A percentile compares a stretch with the other conserved stretches of the same genome.
phyloP scores from a whole-genome alignment of 345 rosid species.

The Cardamine occulta region DNA sequence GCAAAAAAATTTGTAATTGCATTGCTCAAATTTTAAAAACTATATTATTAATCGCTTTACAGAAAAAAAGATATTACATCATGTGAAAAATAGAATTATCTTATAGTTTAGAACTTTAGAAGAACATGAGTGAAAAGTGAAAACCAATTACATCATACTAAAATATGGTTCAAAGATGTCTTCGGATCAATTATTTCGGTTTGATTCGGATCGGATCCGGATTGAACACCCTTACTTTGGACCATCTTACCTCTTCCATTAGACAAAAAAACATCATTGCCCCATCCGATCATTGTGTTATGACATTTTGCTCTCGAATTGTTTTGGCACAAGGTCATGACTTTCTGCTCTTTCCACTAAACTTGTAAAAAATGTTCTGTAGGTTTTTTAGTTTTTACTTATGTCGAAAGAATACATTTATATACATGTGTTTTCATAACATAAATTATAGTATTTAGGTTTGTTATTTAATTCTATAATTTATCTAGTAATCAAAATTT shows the following conservation, averaged over 20 bases:
- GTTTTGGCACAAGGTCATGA: not conserved
- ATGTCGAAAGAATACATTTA: not conserved
- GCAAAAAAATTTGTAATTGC: conserved; percentile 23
- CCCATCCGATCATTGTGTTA: too few relatives aligned
- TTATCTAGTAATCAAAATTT: not conserved
- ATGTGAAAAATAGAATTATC: not conserved
- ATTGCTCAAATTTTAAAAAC: not conserved
- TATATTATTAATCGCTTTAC: not conserved
- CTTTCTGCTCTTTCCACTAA: too few relatives aligned
- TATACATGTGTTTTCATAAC: not conserved
- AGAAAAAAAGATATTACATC: not conserved
- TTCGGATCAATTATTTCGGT: not conserved
- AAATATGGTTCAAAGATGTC: not conserved
- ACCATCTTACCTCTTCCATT: not conserved
- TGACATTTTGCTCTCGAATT: too few relatives aligned
- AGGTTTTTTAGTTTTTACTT: too few relatives aligned
- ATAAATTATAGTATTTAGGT: not conserved
- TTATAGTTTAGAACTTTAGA: not conserved
- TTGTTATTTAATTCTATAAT: not conserved
- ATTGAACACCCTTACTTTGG: not conserved
- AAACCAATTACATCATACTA: not conserved
- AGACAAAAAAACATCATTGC: not conserved
- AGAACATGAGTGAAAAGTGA: not conserved
- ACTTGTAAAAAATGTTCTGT: too few relatives aligned
- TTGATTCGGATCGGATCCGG: not conserved